A percentile compares a stretch with the other conserved stretches of the same genome.
Evolutionary conservation across 768 basidiomycete species (phyloP).

Genomic region (Boletus reticuloceps): DNA sequence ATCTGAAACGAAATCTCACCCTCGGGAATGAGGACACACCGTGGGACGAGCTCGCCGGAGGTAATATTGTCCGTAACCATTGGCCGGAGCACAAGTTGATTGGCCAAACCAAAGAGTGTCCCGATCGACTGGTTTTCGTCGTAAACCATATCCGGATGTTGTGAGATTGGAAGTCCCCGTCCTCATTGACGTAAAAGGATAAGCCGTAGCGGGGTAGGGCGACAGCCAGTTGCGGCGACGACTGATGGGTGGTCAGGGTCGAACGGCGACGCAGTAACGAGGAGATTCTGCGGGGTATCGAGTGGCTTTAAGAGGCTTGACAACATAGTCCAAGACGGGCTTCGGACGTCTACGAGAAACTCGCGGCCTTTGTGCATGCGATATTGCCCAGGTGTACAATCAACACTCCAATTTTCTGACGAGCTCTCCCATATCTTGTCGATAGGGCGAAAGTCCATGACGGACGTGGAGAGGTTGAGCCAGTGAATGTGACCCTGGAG

Average conservation of each 20-base stretch:
- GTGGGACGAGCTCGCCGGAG: constrained; percentile 3
- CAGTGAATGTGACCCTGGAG: constrained; percentile 28
- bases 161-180: constrained; percentile 36
- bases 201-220: constrained; percentile 42
- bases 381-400: constrained; percentile 5
- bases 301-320: constrained; percentile 22
- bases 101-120: constrained; percentile 43
- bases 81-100: constrained; percentile 40
- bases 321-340: constrained; percentile 28
- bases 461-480: constrained; percentile 22
- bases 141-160: constrained; percentile 43
- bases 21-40: constrained; percentile 39
- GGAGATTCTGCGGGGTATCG: constrained; percentile 21
- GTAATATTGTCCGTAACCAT: not conserved
- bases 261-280: constrained; percentile 11
- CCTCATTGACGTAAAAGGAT: constrained; percentile 37
- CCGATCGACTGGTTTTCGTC: constrained; percentile 41
- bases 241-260: not conserved
- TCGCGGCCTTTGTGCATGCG: constrained; percentile 4
- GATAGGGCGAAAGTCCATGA: constrained; percentile 28
- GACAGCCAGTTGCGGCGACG: constrained; percentile 21
- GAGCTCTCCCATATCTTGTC: constrained; percentile 25
- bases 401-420: constrained; percentile 26
- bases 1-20: constrained; percentile 24
- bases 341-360: constrained; percentile 27